Conservation (phyloP, 2,329 filamentous ascomycete species). For the Triangularia setosa region DNA sequence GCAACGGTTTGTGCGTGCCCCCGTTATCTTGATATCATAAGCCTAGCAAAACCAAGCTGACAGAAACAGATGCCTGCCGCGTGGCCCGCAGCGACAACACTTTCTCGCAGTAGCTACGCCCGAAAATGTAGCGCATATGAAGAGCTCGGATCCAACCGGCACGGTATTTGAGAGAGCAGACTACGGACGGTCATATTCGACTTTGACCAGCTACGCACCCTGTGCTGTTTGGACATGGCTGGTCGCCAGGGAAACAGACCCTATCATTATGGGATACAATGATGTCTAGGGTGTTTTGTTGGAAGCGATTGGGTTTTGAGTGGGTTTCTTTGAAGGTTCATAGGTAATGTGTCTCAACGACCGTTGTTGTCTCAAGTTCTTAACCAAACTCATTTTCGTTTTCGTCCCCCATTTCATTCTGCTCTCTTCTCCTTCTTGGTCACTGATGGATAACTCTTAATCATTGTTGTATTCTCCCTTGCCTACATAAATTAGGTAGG, state of each 20-base stretch:
- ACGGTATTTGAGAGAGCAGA: slow-evolving; percentile 28
- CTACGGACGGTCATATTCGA: slow-evolving; percentile 28
- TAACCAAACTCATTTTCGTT: too few relatives aligned
- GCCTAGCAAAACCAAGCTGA: background rate
- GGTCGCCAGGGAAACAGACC: slow-evolving; percentile 17
- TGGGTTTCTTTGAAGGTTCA: background rate
- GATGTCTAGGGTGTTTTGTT: slow-evolving; percentile 21
- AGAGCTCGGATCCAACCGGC: slow-evolving; percentile 17
- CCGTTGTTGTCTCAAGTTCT: too few relatives aligned
- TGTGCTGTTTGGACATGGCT: slow-evolving; percentile 30
- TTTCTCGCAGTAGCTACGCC: slow-evolving; percentile 54
- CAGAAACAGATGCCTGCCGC: slow-evolving; percentile 19
- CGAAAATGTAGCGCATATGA: slow-evolving; percentile 45
- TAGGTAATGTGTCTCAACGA: too few relatives aligned
- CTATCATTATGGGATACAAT: slow-evolving; percentile 26
- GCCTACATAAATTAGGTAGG: too few relatives aligned
- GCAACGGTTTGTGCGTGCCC: slow-evolving; percentile 48
- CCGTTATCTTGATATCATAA: background rate
- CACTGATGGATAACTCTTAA: too few relatives aligned
- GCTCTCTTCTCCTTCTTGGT: too few relatives aligned
- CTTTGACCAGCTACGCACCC: slow-evolving; percentile 26
- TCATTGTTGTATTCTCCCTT: too few relatives aligned
- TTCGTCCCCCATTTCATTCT: too few relatives aligned
- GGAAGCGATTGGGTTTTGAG: background rate
- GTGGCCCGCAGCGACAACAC: slow-evolving; percentile 38